Conservation (phyloP, 495 filamentous ascomycete genomes). For the Rostrohypoxylon terebratum region DNA sequence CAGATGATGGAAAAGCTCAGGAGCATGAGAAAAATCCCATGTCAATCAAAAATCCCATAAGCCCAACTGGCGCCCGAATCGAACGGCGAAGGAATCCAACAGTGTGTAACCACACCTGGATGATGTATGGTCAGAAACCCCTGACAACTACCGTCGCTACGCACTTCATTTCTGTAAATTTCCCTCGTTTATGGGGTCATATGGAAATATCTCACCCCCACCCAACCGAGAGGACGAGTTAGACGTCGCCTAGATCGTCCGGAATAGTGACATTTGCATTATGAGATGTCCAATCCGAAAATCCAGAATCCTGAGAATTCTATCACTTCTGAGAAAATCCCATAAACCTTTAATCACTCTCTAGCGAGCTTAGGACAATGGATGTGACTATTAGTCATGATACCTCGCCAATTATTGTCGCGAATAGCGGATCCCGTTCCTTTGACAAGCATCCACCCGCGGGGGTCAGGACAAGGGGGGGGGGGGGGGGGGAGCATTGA, state of each 20-base stretch:
- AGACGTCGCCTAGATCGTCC: not conserved
- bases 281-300: slow-evolving; percentile 1
- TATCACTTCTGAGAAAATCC: slow-evolving; percentile 25
- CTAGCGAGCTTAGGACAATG: not conserved
- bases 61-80: slow-evolving; percentile 7
- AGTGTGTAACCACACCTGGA: slow-evolving; percentile 28
- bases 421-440: slow-evolving; percentile 21
- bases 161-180: slow-evolving; percentile 1
- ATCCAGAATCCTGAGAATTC: not conserved
- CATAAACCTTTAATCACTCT: not conserved
- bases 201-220: slow-evolving; percentile 24
- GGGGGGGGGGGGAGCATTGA: not conserved
- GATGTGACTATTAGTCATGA: slow-evolving; percentile 25
- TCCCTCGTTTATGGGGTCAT: not conserved
- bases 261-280: slow-evolving; percentile 21
- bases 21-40: slow-evolving; percentile 24
- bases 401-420: slow-evolving; percentile 18
- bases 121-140: not conserved
- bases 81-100: not conserved
- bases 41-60: slow-evolving; percentile 28
- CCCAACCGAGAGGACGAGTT: not conserved
- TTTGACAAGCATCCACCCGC: slow-evolving; percentile 32
- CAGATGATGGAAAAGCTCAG: slow-evolving; percentile 13
- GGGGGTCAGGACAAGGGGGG: slow-evolving; percentile 19
- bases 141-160: not conserved